Evolutionary conservation across 345 rosid species (phyloP), one percentile per base, ranked within the genome.

Genomic region (Citrus trifoliata): DNA sequence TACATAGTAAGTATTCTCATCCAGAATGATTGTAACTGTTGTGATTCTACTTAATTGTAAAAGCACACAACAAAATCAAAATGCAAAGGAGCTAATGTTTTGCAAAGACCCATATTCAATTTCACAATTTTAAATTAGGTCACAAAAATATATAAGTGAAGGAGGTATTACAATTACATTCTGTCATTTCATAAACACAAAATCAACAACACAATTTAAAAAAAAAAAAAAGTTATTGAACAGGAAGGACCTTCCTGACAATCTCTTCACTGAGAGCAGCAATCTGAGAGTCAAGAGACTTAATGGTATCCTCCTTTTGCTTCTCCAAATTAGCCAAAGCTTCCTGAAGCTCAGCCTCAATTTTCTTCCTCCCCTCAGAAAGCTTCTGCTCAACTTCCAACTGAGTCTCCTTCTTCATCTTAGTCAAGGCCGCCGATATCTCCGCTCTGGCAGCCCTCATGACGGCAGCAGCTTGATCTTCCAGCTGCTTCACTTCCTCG

Each of bases 381-480:
- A 89, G 65, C 78, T 88, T 90, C 87, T 76, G 78, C 73, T 93
- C 98, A 42, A 95, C 84, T 76, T 91, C 98, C 81, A 73, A 86
- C 90, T 91, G 85, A 0, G 97, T 95, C 85, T 96, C 98, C 86
- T 92, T 89, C 95, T 92, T 90, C 97, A 90, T 94, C 89, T 91
- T 89, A 80, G 83, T 92, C 76, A 93, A 87, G 1, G 96, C 96
- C 10, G 98, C 96, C 9, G 99, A 78, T 37, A 95, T 91, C 83
- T 95, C 99, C 0, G 99, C 99, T 67, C 97, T 87, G 19, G 98
- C 95, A 0, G 99, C 99, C 71, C 86, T 87, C 96, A 95, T 90
- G 2, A 92, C 81, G 1, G 98, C 91, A 13, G 88, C 90, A 0
- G 92, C 97, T 80, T 95, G 92, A 61, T 93, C 98, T 62, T 95